Evolutionary conservation across 1,139 yeast species (phyloP), one percentile per base, ranked within the genome.

Genomic region (Lodderomyces oxycetoniae): DNA sequence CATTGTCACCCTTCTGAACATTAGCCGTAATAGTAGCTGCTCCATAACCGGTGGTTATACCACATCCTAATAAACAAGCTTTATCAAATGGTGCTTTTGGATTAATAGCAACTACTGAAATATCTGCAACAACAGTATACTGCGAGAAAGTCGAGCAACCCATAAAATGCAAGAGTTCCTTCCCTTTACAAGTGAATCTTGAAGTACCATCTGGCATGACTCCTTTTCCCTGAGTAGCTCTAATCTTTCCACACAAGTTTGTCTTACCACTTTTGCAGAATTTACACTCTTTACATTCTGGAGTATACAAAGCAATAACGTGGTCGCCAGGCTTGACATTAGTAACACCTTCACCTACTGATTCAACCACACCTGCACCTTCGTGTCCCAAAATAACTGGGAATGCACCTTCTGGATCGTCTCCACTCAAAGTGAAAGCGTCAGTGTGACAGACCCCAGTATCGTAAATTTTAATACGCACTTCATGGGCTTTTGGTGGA

Each of bases 401-500:
- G 76, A 88, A 89, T 15, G 84, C 86, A 49, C 97, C 98, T 67
- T 93, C 98, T 38, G 97, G 95, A 61, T 91, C 98, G 39, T 70
- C 74, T 38, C 98, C 99, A 36, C 94, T 81, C 48, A 91, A 72
- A 9, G 98, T 89, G 71, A 82, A 93, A 29, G 96, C 97, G 57
- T 91, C 99, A 30, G 99, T 91, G 69, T 91, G 98, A 61, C 99
- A 91, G 31, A 91, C 95, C 57, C 97, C 98, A 26, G 96, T 85
- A 67, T 84, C 74, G 35, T 71, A 70, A 41, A 91, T 66, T 65
- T 87, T 84, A 61, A 91, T 85, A 61, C 98, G 83, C 35, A 91
- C 97, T 66, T 91, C 99, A 57, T 91, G 96, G 32, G 96, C 96
- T 58, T 77, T 82, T 48, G 98, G 99, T 23, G 98, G 87, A 20